A percentile compares a stretch with the other conserved stretches of the same genome.
phyloP scores from a whole-genome alignment of 1,139 yeast species.

The Suhomyces choctaworum region DNA sequence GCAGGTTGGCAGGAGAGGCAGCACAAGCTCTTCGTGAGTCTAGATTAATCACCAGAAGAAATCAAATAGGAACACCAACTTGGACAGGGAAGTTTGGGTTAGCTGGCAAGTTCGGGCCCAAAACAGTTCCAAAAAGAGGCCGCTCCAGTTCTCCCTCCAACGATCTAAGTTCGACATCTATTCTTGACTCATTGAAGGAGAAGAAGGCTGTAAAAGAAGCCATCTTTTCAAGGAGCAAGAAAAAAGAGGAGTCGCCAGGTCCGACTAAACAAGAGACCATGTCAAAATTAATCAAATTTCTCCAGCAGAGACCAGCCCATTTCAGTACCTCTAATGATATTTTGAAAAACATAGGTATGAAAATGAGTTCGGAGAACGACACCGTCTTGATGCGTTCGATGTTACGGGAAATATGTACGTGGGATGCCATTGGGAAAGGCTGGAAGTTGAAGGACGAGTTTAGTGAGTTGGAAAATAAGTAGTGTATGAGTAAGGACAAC shows the following conservation, averaged over 20 bases:
- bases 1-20: slow-evolving; percentile 73
- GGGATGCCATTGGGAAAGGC: slow-evolving; percentile 57
- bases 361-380: slow-evolving; percentile 53
- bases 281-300: slow-evolving; percentile 33
- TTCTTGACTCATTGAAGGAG: slow-evolving; percentile 35
- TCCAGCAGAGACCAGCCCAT: slow-evolving; percentile 34
- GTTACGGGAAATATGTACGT: slow-evolving; percentile 65
- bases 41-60: slow-evolving; percentile 59
- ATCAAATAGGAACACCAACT: slow-evolving; percentile 81
- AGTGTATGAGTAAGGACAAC: too few species aligned
- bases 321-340: slow-evolving; percentile 62
- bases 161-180: slow-evolving; percentile 27
- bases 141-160: slow-evolving; percentile 1
- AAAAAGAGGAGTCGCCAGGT: slow-evolving; percentile 21
- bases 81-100: slow-evolving; percentile 94
- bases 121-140: slow-evolving; percentile 13
- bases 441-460: slow-evolving; percentile 71
- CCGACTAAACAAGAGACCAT: slow-evolving; percentile 34
- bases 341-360: slow-evolving; percentile 48
- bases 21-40: slow-evolving; percentile 71
- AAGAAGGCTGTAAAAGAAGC: slow-evolving; percentile 14
- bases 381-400: slow-evolving; percentile 66
- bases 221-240: slow-evolving; percentile 8
- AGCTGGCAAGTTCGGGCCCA: slow-evolving; percentile 59
- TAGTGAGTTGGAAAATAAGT: not conserved